Evolutionary conservation across 2,329 filamentous ascomycete species (phyloP), one percentile per base, ranked within the genome.

Genomic region (Cytospora piceae): DNA sequence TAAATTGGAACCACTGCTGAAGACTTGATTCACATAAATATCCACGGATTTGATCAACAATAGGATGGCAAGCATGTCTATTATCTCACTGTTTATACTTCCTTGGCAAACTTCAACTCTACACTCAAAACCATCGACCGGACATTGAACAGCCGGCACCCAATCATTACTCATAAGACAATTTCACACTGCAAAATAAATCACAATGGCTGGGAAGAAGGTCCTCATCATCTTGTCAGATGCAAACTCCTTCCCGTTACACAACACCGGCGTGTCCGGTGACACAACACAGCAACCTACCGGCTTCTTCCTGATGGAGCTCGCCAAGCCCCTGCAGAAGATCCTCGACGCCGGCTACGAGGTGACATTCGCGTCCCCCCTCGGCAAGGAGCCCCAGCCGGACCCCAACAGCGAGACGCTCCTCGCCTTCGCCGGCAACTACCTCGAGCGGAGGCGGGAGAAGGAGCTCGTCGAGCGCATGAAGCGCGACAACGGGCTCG

Each of bases 151-250:
- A 34, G 17, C 6, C 15, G 39, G 17, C 15, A 42, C 39, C 20
- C 15, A 42, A 20, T 6, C 15, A 20, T 7, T 14, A 20, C 15
- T 15, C 15, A 42, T 39, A 9, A 17, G 15, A 39, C 14, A 17
- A 42, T 14, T 42, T 17, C 14, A 20, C 14, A 2, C 17, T 14
- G 7, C 32, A 34, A 34, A 42, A 42, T 17, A 7, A 20, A 42
- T 5, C 39, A 42, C 39, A 14, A 65, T 65, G 63, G 27, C 69
- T 3, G 9, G 66, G 7, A 78, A 77, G 62, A 81, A 80, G 67
- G 71, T 81, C 61, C 78, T 81, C 68, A 79, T 81, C 67, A 70
- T 81, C 69, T 74, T 81, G 65, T 80, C 78, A 56, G 79, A 81
- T 65, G 77, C 78, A 7, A 66, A 75, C 66, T 74, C 75, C 59